phyloP scores from a whole-genome alignment of 768 basidiomycete genomes.

The Leccinum olivaceopallidum region DNA sequence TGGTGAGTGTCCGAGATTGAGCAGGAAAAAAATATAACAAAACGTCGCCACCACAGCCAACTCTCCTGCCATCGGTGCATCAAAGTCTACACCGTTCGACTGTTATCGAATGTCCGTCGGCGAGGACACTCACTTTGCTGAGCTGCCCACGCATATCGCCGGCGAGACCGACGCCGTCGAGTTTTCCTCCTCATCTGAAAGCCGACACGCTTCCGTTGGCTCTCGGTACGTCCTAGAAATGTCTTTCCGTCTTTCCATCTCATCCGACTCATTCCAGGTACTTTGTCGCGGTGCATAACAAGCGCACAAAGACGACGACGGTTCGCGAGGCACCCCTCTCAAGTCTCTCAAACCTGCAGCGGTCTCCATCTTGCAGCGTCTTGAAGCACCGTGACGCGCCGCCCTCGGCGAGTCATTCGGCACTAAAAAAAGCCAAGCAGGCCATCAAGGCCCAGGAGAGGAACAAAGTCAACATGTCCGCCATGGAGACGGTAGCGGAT shows the following conservation, averaged over 20 bases:
- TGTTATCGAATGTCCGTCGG: slow-evolving; percentile 50
- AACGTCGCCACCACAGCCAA: slow-evolving; percentile 14
- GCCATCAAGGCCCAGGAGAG: slow-evolving; percentile 84
- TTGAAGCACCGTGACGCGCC: slow-evolving; percentile 66
- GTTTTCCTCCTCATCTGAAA: slow-evolving; percentile 66
- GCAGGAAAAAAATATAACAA: neutral
- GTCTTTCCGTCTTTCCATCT: slow-evolving; percentile 2
- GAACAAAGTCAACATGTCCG: slow-evolving; percentile 83
- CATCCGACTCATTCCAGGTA: slow-evolving; percentile 61
- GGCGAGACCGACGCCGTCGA: too few relatives aligned
- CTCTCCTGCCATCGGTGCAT: too few relatives aligned
- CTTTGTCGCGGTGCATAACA: slow-evolving; percentile 80
- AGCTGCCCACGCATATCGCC: slow-evolving; percentile 51
- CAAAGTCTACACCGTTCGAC: slow-evolving; percentile 58
- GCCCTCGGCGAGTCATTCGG: slow-evolving; percentile 93
- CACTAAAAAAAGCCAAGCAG: slow-evolving; percentile 89
- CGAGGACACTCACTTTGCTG: slow-evolving; percentile 32
- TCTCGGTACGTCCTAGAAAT: too few relatives aligned
- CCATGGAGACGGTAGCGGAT: slow-evolving; percentile 77
- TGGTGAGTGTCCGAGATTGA: slow-evolving; percentile 34
- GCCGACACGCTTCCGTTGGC: neutral
- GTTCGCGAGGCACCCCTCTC: slow-evolving; percentile 70
- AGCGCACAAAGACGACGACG: slow-evolving; percentile 65
- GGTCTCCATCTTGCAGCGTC: slow-evolving; percentile 50
- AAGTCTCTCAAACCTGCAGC: slow-evolving; percentile 59